Base-by-base conservation (phyloP, 768 basidiomycete genomes). In the Boletus sp. region DNA sequence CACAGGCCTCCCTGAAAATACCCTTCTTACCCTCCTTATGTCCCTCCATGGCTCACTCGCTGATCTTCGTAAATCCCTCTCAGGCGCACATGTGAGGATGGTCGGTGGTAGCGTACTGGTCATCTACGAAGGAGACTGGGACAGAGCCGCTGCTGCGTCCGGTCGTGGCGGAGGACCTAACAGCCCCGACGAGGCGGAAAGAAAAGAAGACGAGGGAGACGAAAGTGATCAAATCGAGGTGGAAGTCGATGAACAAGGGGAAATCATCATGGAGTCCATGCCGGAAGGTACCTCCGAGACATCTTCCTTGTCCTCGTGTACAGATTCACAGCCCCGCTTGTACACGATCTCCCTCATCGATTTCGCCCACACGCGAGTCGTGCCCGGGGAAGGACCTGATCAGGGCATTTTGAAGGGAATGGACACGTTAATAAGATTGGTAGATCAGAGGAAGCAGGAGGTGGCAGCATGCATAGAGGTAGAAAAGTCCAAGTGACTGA, bases 341-440 rank as follows among this genome's bases (percentile, higher is more conserved):
- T 88, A 81, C 59, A 76, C 78, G 14, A 78, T 97, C 57, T 87
- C 87, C 61, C 74, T 97, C 61, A 98, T 98, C 62, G 96, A 99
- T 75, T 98, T 99, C 70, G 95, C 94, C 7, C 96, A 98, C 71
- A 89, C 94, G 2, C 75, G 80, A 24, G 59, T 89, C 12, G 78
- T 73, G 7, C 81, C 84, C 0, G 92, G 89, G 0, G 64, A 83
- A 63, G 95, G 94, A 5, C 84, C 86, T 2, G 95, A 98, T 68
- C 72, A 80, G 39, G 89, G 96, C 0, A 84, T 95, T 17, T 69
- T 96, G 60, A 70, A 75, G 35, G 96, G 94, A 4, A 61, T 98
- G 56, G 75, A 84, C 50, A 94, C 87, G 0, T 69, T 89, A 39
- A 69, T 88, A 30, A 64, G 61, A 6, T 69, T 97, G 54, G 63